Conservation (phyloP, 2,329 filamentous ascomycete genomes). For the Colletotrichum sp. region DNA sequence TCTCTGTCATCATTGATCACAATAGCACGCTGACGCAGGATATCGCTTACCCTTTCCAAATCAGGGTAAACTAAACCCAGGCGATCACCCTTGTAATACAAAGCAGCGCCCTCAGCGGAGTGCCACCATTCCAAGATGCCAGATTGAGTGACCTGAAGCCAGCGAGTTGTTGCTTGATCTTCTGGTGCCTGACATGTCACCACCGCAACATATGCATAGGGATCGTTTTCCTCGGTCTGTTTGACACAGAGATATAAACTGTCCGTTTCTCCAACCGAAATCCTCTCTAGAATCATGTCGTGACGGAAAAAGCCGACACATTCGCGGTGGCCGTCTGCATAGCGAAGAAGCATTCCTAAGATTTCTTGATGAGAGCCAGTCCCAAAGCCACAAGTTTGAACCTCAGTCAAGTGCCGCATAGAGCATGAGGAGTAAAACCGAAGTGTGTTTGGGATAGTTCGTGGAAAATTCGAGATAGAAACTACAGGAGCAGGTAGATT, state of each 20-base stretch:
- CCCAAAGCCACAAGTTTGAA: not conserved
- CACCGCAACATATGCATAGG: not conserved
- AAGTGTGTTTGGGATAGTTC: not conserved
- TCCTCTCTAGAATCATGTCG: not conserved
- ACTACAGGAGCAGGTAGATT: not conserved
- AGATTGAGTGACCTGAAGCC: not conserved
- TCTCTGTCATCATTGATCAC: too few species aligned
- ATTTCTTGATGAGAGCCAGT: not conserved
- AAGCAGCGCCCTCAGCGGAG: not conserved
- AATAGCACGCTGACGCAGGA: too few species aligned
- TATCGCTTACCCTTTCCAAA: too few species aligned
- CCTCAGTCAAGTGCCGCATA: not conserved
- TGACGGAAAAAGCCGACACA: not conserved
- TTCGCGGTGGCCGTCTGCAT: not conserved
- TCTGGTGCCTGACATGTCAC: not conserved
- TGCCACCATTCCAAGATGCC: not conserved
- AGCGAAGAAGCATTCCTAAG: not conserved
- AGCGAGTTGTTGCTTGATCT: not conserved
- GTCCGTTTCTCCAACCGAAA: not conserved
- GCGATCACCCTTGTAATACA: not conserved
- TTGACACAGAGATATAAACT: not conserved
- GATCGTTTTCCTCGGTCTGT: fast-evolving
- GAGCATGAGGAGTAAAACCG: not conserved
- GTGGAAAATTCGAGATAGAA: not conserved
- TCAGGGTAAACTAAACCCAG: not conserved